Base-by-base conservation (phyloP, 2,329 filamentous ascomycete species). In the Colletotrichum scovillei region DNA sequence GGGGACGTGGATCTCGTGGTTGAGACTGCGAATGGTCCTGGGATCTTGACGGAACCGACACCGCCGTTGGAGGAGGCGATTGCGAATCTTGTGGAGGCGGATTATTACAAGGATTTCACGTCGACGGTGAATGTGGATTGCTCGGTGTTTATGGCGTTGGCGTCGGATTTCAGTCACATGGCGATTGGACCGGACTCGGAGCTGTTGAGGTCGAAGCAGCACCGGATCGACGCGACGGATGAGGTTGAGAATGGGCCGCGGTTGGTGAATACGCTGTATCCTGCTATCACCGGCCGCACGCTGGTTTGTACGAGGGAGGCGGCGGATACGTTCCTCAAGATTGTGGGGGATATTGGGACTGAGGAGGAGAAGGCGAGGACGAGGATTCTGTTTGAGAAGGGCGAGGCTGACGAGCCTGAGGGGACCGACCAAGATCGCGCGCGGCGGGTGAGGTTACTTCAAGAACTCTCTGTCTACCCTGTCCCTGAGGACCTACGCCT, bases 71-170 rank as follows among this genome's bases (percentile, higher is more conserved):
- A 78, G 0, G 71, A 63, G 19, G 81, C 81, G 24, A 74, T 84
- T 9, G 57, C 69, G 5, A 80, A 79, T 16, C 77, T 85, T 1
- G 67, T 83, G 8, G 19, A 62, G 19, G 77, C 79, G 3, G 74
- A 82, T 66, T 78, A 81, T 56, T 75, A 81, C 16, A 78, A 76
- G 19, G 76, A 77, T 9, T 81, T 85, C 22, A 83, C 83, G 5
- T 22, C 75, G 0, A 83, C 81, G 5, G 69, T 85, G 24, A 85
- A 85, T 71, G 77, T 85, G 65, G 84, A 85, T 56, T 83, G 84
- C 67, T 84, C 83, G 6, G 79, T 84, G 53, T 80, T 85, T 16
- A 81, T 85, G 53, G 81, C 83, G 55, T 78, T 85, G 32, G 79
- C 83, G 42, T 84, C 83, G 1, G 84, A 85, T 63, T 78, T 84